Percentiles rank a stretch among this genome's conserved stretches.
Evolutionary conservation across 768 basidiomycete species (phyloP).

Genomic region (Lactarius deliciosus): DNA sequence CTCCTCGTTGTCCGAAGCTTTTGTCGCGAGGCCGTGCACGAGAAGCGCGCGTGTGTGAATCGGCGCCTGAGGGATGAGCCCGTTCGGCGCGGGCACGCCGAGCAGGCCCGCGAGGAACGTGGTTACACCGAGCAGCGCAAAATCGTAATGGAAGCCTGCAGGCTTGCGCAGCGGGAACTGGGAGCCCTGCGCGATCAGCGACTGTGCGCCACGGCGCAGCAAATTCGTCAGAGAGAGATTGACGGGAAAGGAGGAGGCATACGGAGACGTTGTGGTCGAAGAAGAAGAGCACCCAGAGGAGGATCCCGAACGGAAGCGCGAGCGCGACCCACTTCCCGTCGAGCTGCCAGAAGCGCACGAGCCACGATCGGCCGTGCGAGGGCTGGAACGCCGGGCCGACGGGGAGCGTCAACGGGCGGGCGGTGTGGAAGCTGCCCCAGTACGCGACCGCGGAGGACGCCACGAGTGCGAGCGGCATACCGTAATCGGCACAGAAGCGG

Average conservation of each 20-base stretch:
- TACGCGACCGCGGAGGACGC: slow-evolving; percentile 77
- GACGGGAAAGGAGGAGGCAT: slow-evolving; percentile 34
- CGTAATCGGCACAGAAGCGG: slow-evolving; percentile 80
- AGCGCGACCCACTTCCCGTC: slow-evolving; percentile 87
- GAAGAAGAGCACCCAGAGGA: slow-evolving; percentile 91
- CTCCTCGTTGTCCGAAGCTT: slow-evolving; percentile 37
- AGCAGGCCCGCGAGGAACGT: slow-evolving; percentile 88
- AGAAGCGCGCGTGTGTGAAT: slow-evolving; percentile 87
- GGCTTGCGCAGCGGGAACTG: slow-evolving; percentile 90
- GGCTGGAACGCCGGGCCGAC: slow-evolving; percentile 67
- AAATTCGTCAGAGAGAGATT: not conserved
- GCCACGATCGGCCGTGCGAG: slow-evolving; percentile 72
- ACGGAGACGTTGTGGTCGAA: slow-evolving; percentile 95
- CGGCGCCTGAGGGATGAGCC: slow-evolving; percentile 83
- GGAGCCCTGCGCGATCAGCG: slow-evolving; percentile 87
- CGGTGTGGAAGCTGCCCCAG: slow-evolving; percentile 73
- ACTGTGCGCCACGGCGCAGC: slow-evolving; percentile 44
- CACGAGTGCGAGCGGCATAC: slow-evolving; percentile 85
- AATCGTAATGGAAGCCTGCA: slow-evolving; percentile 83
- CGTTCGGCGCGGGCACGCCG: slow-evolving; percentile 85
- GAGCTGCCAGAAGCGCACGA: slow-evolving; percentile 87
- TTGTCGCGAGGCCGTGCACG: slow-evolving; percentile 53
- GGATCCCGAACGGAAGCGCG: slow-evolving; percentile 84
- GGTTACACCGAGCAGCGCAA: slow-evolving; percentile 86
- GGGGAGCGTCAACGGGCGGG: slow-evolving; percentile 66